Conservation (phyloP, 1,139 yeast genomes). For the Yamadazyma friedrichii region DNA sequence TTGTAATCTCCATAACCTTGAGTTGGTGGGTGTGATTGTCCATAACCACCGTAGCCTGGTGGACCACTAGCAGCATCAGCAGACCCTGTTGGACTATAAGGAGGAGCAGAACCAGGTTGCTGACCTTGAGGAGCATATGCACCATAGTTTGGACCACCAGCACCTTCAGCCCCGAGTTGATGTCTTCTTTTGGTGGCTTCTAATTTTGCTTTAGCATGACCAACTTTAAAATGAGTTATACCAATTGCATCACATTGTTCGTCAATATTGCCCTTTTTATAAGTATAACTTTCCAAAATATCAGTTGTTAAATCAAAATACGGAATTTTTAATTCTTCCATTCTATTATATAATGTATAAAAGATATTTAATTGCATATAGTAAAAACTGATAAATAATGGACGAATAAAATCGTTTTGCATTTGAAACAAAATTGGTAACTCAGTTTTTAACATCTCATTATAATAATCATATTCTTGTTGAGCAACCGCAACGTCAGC, state of each 20-base stretch:
- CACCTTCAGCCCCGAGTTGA: constrained; percentile 26
- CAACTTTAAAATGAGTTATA: constrained; percentile 84
- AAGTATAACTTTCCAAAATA: constrained; percentile 72
- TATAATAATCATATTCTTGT: constrained; percentile 94
- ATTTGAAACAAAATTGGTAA: constrained; percentile 81
- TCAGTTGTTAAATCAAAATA: constrained; percentile 86
- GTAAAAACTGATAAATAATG: constrained; percentile 89
- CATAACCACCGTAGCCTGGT: constrained; percentile 5
- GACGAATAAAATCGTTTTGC: constrained; percentile 90
- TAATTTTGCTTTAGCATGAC: constrained; percentile 80
- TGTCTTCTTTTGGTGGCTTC: constrained; percentile 76
- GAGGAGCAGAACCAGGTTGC: constrained; percentile 13
- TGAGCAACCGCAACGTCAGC: constrained; percentile 88
- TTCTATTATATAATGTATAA: constrained; percentile 83
- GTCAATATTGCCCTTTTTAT: constrained; percentile 87
- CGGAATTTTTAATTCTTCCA: constrained; percentile 96
- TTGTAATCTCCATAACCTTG: constrained; percentile 16
- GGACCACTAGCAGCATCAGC: constrained; percentile 17
- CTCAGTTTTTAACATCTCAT: constrained; percentile 88
- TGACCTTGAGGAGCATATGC: constrained; percentile 18
- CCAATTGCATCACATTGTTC: constrained; percentile 85
- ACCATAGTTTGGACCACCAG: constrained; percentile 29
- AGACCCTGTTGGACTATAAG: constrained; percentile 14
- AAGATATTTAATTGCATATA: constrained; percentile 97
- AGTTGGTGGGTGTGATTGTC: constrained; percentile 4